These are phyloP conservation scores for Nevesoporus exiguus DNA, from an alignment of 768 basidiomycete species.

Conservation along the genomic window DNA sequence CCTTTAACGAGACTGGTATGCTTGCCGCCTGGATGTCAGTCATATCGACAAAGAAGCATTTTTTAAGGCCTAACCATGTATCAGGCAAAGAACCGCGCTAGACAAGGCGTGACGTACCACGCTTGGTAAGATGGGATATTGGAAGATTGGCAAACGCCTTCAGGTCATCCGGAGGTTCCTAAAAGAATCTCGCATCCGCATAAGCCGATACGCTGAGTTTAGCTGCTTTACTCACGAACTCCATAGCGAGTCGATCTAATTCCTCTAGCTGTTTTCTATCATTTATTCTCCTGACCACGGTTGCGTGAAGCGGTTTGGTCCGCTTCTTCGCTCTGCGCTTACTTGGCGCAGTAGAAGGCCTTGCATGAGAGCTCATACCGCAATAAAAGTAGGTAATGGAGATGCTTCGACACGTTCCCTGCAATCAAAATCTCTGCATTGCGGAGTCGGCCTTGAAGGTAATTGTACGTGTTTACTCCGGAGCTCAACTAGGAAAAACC, in stretches of 20 bases:
- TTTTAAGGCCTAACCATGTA: conserved; percentile 65
- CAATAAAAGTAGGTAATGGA: neutral
- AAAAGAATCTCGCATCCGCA: conserved; percentile 14
- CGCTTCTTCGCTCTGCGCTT: conserved; percentile 18
- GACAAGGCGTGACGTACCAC: conserved; percentile 41
- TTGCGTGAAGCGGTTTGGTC: conserved; percentile 11
- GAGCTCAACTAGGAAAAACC: neutral
- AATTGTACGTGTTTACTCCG: neutral
- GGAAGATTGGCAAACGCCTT: conserved; percentile 68
- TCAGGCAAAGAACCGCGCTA: neutral
- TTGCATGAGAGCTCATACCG: conserved; percentile 19
- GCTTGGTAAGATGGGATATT: conserved; percentile 71
- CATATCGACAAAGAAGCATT: conserved; percentile 81
- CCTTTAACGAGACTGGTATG: conserved; percentile 57
- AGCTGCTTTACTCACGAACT: conserved; percentile 42
- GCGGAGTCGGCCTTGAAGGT: no score
- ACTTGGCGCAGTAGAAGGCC: conserved; percentile 12
- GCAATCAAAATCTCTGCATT: no score
- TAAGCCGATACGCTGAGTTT: neutral
- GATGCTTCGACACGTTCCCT: no score
- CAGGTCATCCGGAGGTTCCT: conserved; percentile 53
- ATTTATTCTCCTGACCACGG: conserved; percentile 40
- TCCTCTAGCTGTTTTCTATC: conserved; percentile 50
- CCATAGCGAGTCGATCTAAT: conserved; percentile 46
- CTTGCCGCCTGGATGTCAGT: conserved; percentile 73